Evolutionary conservation across 225 moss, liverwort and hornwort species (phyloP).

Genomic region (Marchantia polymorpha): DNA sequence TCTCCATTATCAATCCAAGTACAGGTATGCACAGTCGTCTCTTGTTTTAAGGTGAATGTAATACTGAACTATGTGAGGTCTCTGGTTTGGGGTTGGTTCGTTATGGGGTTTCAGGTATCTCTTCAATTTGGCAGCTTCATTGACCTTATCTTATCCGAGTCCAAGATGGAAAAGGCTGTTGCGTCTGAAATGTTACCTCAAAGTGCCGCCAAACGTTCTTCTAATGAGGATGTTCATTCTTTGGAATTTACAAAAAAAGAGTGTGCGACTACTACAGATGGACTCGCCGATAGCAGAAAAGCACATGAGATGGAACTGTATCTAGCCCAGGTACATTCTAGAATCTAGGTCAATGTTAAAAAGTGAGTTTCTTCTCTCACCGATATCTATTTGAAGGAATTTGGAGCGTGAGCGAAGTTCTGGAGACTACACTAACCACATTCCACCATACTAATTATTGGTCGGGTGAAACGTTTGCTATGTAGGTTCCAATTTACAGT

Average conservation of each 20-base stretch:
- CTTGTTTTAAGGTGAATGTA: background rate
- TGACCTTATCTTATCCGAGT: slow-evolving; percentile 30
- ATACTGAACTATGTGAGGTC: background rate
- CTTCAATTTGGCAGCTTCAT: slow-evolving; percentile 64
- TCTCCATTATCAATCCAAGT: too few species aligned
- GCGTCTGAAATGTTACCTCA: background rate
- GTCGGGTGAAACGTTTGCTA: background rate
- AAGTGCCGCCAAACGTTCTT: too few species aligned
- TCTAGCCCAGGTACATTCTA: slow-evolving; percentile 24
- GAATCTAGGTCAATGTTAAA: background rate
- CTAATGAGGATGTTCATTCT: background rate
- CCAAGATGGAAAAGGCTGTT: background rate
- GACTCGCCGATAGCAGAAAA: background rate
- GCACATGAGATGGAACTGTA: slow-evolving; percentile 8
- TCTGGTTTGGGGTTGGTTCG: background rate
- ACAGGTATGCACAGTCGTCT: too few species aligned
- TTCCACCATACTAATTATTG: too few species aligned
- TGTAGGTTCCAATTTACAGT: slow-evolving; percentile 33
- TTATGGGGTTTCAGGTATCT: slow-evolving; percentile 31
- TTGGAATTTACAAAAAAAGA: background rate
- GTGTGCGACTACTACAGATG: background rate
- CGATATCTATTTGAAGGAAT: background rate
- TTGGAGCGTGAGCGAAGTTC: background rate
- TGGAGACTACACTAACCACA: background rate
- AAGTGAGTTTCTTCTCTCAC: background rate